phyloP scores from a whole-genome alignment of 805 yeast genomes.

The Candida adriatica region DNA sequence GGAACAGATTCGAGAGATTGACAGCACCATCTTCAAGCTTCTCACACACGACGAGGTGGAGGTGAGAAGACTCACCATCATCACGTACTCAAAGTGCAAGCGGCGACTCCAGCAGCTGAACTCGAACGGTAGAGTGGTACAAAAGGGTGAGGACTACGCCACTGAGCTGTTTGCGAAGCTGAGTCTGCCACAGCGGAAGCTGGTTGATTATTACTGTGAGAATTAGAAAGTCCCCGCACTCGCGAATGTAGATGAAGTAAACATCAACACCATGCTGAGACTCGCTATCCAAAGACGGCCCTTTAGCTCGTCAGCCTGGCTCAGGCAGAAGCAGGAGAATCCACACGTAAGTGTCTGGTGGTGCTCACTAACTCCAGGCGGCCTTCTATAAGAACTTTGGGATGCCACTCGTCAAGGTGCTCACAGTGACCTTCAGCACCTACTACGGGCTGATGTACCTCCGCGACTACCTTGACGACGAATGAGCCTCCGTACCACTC shows the following conservation, averaged over 20 bases:
- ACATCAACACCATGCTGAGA: not conserved
- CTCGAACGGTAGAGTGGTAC: constrained; percentile 5
- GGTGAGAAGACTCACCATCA: constrained; percentile 22
- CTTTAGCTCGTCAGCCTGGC: not conserved
- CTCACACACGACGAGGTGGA: constrained; percentile 20
- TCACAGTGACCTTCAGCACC: constrained; percentile 37
- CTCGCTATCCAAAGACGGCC: not conserved
- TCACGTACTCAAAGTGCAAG: constrained; percentile 22
- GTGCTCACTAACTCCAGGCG: constrained; percentile 9
- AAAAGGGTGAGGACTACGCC: constrained; percentile 20
- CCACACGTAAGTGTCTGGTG: constrained; percentile 17
- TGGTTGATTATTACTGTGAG: constrained; percentile 38
- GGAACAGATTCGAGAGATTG: constrained; percentile 18
- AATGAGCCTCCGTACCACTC: too few relatives aligned
- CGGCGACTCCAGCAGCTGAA: constrained; percentile 14
- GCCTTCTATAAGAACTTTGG: constrained; percentile 41
- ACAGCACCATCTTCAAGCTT: constrained; percentile 12
- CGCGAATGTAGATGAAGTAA: not conserved
- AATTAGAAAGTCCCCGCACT: constrained; percentile 4
- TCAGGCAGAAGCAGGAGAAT: constrained; percentile 1
- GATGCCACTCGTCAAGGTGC: constrained; percentile 38
- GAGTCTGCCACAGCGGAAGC: constrained; percentile 35
- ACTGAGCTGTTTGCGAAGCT: constrained; percentile 31
- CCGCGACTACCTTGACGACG: constrained; percentile 36
- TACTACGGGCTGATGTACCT: constrained; percentile 39